Base-by-base conservation (phyloP, 1,284 basidiomycete species). In the Coniferiporia weirii region DNA sequence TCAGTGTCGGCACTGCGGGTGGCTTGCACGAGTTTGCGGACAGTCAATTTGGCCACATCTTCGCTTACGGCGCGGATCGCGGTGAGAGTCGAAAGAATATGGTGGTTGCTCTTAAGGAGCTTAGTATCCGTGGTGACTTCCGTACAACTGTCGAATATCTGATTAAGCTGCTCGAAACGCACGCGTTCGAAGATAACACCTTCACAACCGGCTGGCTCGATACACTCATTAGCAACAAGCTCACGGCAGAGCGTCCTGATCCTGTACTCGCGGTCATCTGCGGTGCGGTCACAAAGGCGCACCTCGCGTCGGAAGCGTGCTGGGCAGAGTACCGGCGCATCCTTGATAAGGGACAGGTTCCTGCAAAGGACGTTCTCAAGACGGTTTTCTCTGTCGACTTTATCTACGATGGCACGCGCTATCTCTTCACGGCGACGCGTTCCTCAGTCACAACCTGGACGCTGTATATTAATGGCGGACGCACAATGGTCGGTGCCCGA, bases 131-230 rank as follows among this genome's bases (percentile, higher is more conserved):
- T 67, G 97, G 97, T 63, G 97, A 99, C 73, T 99, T 99, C 81
- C 80, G 97, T 63, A 98, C 95, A 20, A 99, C 97, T 0, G 96
- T 99, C 69, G 97, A 99, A 75, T 98, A 98, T 73, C 86, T 97
- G 65, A 97, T 97, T 84, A 97, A 95, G 75, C 83, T 99, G 45
- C 83, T 99, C 64, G 95, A 99, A 75, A 87, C 97, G 61, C 92
- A 96, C 66, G 93, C 95, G 27, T 99, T 99, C 79, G 89, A 93
- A 75, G 87, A 95, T 70, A 99, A 99, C 76, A 94, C 91, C 10
- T 92, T 99, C 72, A 99, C 97, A 15, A 99, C 97, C 15, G 96
- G 94, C 63, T 99, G 97, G 97, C 83, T 99, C 61, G 97, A 99
- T 73, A 93, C 91, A 44, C 82, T 99, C 61, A 99, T 99, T 74